Conservation (phyloP, 2,329 filamentous ascomycete species). For the Sclerotinia subarctica region DNA sequence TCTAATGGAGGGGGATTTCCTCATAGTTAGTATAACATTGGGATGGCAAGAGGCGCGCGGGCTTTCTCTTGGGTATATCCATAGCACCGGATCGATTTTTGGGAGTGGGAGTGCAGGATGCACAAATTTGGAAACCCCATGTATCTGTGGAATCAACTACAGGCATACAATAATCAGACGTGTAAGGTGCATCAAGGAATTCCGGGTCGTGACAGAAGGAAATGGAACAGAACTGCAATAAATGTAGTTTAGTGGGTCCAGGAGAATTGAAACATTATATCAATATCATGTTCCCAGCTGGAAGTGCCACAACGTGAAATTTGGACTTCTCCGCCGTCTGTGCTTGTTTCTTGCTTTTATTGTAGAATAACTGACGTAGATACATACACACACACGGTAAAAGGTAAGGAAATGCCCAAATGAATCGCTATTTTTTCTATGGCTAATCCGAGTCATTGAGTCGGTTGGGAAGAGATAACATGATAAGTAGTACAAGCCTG, state of each 20-base stretch:
- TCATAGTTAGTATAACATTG: slow-evolving; percentile 5
- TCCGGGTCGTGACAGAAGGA: neutral
- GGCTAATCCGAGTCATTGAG: neutral
- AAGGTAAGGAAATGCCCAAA: neutral
- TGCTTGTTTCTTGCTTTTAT: neutral
- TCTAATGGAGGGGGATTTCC: neutral
- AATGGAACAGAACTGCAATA: neutral
- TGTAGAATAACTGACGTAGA: neutral
- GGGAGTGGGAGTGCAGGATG: neutral
- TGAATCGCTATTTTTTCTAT: neutral
- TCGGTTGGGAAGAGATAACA: neutral
- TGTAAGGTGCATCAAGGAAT: neutral
- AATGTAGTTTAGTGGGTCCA: neutral
- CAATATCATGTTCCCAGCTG: neutral
- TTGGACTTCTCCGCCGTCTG: too few relatives aligned
- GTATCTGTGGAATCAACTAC: neutral
- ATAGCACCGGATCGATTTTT: neutral
- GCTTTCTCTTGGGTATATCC: slow-evolving; percentile 5
- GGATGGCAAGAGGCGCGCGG: slow-evolving; percentile 12
- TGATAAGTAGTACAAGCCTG: slow-evolving; percentile 16
- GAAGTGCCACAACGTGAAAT: neutral
- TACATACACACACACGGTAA: neutral
- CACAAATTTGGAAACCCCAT: neutral
- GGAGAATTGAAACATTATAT: neutral
- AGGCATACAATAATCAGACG: neutral